Base-by-base conservation (phyloP, 768 basidiomycete genomes). In the Sarcodon sp. region DNA sequence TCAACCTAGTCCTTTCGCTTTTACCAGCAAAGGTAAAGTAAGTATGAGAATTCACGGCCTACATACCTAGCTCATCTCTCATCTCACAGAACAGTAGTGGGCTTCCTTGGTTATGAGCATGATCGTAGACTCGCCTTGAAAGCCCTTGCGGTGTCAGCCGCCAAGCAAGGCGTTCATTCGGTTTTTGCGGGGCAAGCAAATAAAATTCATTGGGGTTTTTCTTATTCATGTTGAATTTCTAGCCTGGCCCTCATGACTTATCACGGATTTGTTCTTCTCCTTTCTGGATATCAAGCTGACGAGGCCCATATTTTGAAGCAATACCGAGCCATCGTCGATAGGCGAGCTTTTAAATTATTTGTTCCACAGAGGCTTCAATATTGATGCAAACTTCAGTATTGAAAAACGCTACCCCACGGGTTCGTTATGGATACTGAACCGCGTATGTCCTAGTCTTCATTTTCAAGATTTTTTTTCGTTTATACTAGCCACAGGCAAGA, bases 161-260 rank as follows among this genome's bases (percentile, higher is more conserved):
- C 72, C 3, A 76, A 75, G 54, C 65, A 66, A 4, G 87, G 89
- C 52, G 77, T 84, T 1, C 87, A 90, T 65, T 68, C 77, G 6
- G 77, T 84, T 9, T 88, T 88, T 58, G 72, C 87, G 18, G 83
- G 85, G 83, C 84, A 51, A 34, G 77, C 37, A 41, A 36, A 35
- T 13, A 33, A 8, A 8, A 15, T 34, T 38, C 44, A 16, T 33
- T 15, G 21, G 38, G 8, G 35, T 35, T 16, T 13, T 39, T 47
- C 6, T 39, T 15, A 33, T 48, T 18, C 33, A 47, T 39, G 47
- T 34, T 45, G 1, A 16, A 15, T 34, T 12, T 32, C n/a, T 48
- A 83, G 83, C 11, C 65, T 89, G n/a, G 75, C 83, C 0, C 62
- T 90, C 7, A 88, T 90, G 83, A 83, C 83, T 3, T 88, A 87